Evolutionary conservation across 345 rosid species (phyloP), one percentile per base, ranked within the genome.

Genomic region (Eucalyptus regnans): DNA sequence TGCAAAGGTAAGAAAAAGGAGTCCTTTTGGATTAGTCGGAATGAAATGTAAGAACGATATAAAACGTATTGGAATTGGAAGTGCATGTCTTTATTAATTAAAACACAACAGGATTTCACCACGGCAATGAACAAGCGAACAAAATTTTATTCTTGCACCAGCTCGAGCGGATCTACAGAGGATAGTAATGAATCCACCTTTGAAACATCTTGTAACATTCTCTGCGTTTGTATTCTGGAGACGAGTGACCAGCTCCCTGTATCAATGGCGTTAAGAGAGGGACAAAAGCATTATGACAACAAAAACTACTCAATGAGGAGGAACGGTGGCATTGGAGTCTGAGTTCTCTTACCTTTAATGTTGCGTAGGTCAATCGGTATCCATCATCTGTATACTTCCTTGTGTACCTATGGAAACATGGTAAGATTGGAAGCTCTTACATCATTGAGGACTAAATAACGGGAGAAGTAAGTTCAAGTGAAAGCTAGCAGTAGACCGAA

Each of bases 101-200:
- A 58, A 58, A 58, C 64, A 58, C 27, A 29, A 58, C 64, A 25
- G 64, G 14, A 58, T 2, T 23, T 58, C 5, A 25, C n/a, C 64
- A 20, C 10, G 60, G 13, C n/a, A 58, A 58, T 25, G n/a, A 23
- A 58, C 64, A 58, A 58, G 7, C n/a, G 12, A 58, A 25, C 6
- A 10, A 58, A 58, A 23, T 58, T 9, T 58, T 58, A 58, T 58
- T 25, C 64, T 25, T 23, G n/a, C n/a, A 23, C 64, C 14, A 11
- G 12, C 64, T 23, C 29, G 29, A 10, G n/a, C 5, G 86, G 87
- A 51, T 17, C 50, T 86, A 91, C 20, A 90, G 22, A 23, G 92
- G 92, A 88, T 92, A 90, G 80, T 89, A 89, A 89, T 90, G 93
- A 51, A 90, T 84, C 93, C 93, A 92, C 8, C 92, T 88, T 6